Evolutionary conservation across 306 rosid genomes (phyloP).

Genomic region (Morella rubra): DNA sequence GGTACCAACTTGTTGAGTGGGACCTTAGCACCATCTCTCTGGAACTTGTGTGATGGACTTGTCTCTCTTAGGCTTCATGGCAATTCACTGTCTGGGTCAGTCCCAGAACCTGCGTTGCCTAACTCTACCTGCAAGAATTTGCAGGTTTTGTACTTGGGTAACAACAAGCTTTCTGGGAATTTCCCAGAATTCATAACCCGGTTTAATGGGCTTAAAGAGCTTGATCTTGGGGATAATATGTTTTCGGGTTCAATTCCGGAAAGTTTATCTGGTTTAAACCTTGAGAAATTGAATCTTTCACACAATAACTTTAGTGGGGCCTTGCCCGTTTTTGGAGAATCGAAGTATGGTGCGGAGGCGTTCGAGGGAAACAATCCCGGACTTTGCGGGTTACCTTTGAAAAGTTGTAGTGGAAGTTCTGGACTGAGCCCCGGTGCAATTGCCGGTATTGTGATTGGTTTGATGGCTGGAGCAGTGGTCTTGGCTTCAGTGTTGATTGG

Average conservation of each 20-base stretch:
- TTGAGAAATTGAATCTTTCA: constrained; percentile 82
- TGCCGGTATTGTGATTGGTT: constrained; percentile 88
- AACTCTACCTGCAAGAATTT: constrained; percentile 63
- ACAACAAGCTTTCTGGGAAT: constrained; percentile 65
- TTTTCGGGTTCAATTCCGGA: constrained; percentile 63
- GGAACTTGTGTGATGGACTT: constrained; percentile 82
- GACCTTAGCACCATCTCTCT: constrained; percentile 68
- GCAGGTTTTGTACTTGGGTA: constrained; percentile 70
- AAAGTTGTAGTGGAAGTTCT: constrained; percentile 54
- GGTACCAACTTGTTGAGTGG: constrained; percentile 60
- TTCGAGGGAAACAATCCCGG: constrained; percentile 80
- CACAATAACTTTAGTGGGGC: constrained; percentile 88
- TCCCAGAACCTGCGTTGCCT: constrained; percentile 86
- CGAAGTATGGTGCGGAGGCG: constrained; percentile 66
- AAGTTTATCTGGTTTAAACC: constrained; percentile 46
- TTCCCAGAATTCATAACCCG: constrained; percentile 73
- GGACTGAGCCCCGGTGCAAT: constrained; percentile 87
- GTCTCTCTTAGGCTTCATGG: constrained; percentile 64
- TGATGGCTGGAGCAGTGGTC: constrained; percentile 88
- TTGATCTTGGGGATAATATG: constrained; percentile 71
- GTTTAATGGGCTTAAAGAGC: constrained; percentile 64
- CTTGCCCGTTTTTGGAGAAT: constrained; percentile 61
- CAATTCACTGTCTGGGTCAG: constrained; percentile 57
- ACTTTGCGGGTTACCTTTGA: constrained; percentile 87
- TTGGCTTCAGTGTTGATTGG: constrained; percentile 84